Base-by-base conservation (phyloP, 1,284 basidiomycete genomes). In the Xerocomus amazonicus region DNA sequence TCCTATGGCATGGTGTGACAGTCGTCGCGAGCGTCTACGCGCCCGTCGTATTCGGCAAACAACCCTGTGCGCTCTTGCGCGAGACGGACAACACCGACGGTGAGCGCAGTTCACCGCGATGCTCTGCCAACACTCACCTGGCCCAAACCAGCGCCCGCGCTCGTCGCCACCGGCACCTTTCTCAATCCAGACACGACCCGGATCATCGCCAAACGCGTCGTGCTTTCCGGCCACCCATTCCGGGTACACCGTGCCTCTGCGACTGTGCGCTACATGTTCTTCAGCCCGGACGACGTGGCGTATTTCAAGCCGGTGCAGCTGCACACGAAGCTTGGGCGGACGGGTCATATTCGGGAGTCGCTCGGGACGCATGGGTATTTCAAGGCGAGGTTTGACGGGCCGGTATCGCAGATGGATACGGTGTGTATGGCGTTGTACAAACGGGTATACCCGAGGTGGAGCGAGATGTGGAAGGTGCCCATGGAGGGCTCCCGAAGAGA, bases 341-440 rank as follows among this genome's bases (percentile, higher is more conserved):
- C 79, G n/a, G 96, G 96, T 1, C 93, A 98, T 67, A 93, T 95
- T 62, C 81, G 80, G 32, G 96, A 96, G 70, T 86, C 91, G 6
- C 79, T 99, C n/a, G 96, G 96, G 43, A 98, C 94, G 23, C 96
- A 99, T 63, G 97, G 96, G 10, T 97, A 98, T 72, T 95, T 92
- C 78, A 99, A 99, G 73, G 94, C 93, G 9, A 84, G 93, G 66
- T 99, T 99, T 69, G 96, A 98, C 64, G 92, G 92, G 2, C 90
- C 90, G 8, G 84, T 99, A 59, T 90, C 82, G 62, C 95, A 97
- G 73, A 97, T 98, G 93, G 94, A 96, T 60, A 94, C 92, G 6
- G 79, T 95, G 43, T 93, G 92, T 65, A 87, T 96, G 90, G 81
- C 84, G 41, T 62, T 97, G 52, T 96, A 95, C 72, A 97, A 96